Evolutionary conservation across 768 basidiomycete species (phyloP), one percentile per base, ranked within the genome.

Genomic region (Kwoniella sp.): DNA sequence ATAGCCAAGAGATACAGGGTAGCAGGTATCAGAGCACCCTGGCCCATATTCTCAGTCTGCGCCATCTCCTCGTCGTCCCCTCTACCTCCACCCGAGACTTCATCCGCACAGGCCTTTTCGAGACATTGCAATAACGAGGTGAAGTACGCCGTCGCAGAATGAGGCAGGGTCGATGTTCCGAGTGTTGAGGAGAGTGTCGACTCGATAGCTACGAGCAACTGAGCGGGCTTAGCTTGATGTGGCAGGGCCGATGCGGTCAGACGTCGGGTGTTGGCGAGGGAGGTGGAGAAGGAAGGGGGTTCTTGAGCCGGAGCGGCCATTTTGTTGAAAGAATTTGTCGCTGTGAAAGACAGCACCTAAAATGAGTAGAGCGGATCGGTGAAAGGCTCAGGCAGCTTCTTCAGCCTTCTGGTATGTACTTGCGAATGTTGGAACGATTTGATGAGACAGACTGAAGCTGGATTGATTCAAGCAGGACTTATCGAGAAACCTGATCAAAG

Each of bases 121-220:
- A 81, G 68, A 41, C 76, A 79, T 63, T 71, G 70, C 12, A 76
- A 66, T 20, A 82, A 68, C 0, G 90, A 89, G n/a, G 93, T 91
- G 81, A 94, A 96, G 83, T 97, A 98, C 30, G 96, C 95, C 0
- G 92, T 93, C 7, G 94, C 85, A 89, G 86, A 45, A 88, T 91
- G 68, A 30, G 79, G 69, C 1, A 77, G 71, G 4, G 38, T 28
- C 4, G 77, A 63, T 23, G 62, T 58, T 15, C 55, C 50, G 23
- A 78, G 68, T 3, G 72, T 59, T 13, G 79, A 65, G 0, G 73
- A 69, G 17, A 83, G 65, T 12, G 82, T 81, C 17, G 87, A 85
- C 81, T 98, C 95, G 71, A 98, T 84, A 1, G 93, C 94, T 62
- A 85, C 82, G 50, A 98, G 85, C 25, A 98, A 86, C 52, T 86